phyloP scores from a whole-genome alignment of 495 filamentous ascomycete genomes.

The Penicillium cataractarum region DNA sequence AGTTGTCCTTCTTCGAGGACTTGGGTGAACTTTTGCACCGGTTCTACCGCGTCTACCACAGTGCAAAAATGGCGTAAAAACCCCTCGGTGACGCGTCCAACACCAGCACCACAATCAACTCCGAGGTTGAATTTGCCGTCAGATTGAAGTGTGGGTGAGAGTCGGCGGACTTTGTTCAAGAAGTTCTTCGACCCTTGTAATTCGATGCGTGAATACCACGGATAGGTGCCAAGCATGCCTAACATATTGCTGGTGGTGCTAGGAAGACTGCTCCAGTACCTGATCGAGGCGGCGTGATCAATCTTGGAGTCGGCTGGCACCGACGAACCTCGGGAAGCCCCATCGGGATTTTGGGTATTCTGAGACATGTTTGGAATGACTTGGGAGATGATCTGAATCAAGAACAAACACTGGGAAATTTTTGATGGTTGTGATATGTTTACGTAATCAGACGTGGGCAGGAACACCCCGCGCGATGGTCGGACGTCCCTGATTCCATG shows the following conservation, averaged over 20 bases:
- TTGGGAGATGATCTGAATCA: background rate
- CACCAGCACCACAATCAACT: constrained; percentile 66
- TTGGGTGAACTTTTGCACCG: constrained; percentile 54
- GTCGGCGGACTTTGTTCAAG: constrained; percentile 70
- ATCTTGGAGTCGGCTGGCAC: constrained; percentile 36
- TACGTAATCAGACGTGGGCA: background rate
- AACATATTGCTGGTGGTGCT: constrained; percentile 81
- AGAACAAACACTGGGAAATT: constrained; percentile 1
- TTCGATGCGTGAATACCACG: constrained; percentile 73
- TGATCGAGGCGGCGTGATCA: constrained; percentile 41
- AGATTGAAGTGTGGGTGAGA: constrained; percentile 24
- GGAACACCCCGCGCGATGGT: background rate
- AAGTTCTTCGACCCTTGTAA: constrained; percentile 77
- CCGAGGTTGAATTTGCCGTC: constrained; percentile 40
- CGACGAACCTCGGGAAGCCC: background rate
- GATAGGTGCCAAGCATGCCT: constrained; percentile 81
- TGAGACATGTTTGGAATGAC: constrained; percentile 5
- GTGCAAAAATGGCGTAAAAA: constrained; percentile 56
- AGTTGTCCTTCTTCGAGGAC: constrained; percentile 35
- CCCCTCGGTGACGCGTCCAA: constrained; percentile 63
- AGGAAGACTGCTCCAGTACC: constrained; percentile 76
- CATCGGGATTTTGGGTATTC: background rate
- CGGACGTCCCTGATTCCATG: too few relatives aligned
- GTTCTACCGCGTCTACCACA: constrained; percentile 63
- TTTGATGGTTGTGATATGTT: background rate